A percentile compares a stretch with the other conserved stretches of the same genome.
Conservation (phyloP, 345 rosid species). For the Eucalyptus dawsonii region DNA sequence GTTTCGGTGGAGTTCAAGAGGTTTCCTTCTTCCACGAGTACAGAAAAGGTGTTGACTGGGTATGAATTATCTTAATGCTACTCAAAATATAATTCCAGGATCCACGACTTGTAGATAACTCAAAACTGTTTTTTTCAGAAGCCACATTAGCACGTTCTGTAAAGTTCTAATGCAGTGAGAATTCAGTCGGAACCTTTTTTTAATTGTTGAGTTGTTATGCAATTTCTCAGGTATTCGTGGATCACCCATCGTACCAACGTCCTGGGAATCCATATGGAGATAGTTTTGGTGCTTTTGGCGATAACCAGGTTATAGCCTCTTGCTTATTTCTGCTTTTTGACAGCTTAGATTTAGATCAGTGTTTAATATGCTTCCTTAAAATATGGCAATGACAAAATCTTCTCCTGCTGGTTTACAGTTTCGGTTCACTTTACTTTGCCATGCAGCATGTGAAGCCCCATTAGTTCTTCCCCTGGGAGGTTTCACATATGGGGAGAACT, state of each 20-base stretch:
- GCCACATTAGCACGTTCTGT: neutral
- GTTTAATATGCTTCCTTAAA: neutral
- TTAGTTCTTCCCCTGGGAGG: constrained; percentile 91
- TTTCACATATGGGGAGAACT: constrained; percentile 81
- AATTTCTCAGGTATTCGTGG: constrained; percentile 63
- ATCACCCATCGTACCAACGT: constrained; percentile 75
- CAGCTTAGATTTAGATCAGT: neutral
- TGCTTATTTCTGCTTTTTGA: neutral
- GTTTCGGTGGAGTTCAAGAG: constrained; percentile 77
- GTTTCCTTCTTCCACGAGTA: constrained; percentile 83
- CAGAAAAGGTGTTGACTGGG: constrained; percentile 94
- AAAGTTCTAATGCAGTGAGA: neutral
- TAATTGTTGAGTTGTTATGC: neutral
- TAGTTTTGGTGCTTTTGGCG: constrained; percentile 71
- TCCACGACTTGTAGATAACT: neutral
- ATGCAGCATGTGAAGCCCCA: constrained; percentile 99
- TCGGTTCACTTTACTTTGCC: constrained; percentile 85
- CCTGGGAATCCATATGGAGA: constrained; percentile 96
- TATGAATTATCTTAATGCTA: constrained; percentile 8
- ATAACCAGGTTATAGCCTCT: constrained; percentile 60
- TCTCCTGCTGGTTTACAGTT: constrained; percentile 47
- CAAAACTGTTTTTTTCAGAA: neutral
- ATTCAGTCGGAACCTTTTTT: neutral
- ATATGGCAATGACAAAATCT: constrained; percentile 4
- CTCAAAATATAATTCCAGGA: neutral